Evolutionary conservation across 345 rosid species (phyloP).

Genomic region (Boechera stricta): DNA sequence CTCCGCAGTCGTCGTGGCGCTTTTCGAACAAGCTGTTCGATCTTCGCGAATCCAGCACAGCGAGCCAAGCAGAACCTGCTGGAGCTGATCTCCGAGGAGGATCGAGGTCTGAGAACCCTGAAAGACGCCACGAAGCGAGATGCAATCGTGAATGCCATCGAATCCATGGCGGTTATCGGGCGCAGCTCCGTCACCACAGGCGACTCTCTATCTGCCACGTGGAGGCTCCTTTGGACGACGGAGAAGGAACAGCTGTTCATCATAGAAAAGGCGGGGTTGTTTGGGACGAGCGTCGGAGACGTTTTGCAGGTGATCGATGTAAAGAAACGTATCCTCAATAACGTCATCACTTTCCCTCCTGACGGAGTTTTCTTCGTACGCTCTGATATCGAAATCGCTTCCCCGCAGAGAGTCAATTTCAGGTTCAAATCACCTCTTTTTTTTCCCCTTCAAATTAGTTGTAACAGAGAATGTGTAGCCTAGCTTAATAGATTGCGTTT

Average conservation of each 20-base stretch:
- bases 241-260: slow-evolving; percentile 96
- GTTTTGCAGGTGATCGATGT: slow-evolving; percentile 93
- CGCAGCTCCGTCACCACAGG: slow-evolving; percentile 63
- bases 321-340: slow-evolving; percentile 58
- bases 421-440: slow-evolving; percentile 46
- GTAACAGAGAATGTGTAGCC: not conserved
- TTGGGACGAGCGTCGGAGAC: slow-evolving; percentile 79
- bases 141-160: slow-evolving; percentile 70
- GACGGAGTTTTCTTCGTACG: slow-evolving; percentile 91
- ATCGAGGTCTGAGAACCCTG: slow-evolving; percentile 85
- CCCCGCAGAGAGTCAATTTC: slow-evolving; percentile 82
- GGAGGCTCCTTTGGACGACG: slow-evolving; percentile 92
- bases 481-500: not conserved
- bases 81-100: slow-evolving; percentile 73
- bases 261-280: slow-evolving; percentile 75
- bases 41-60: slow-evolving; percentile 46
- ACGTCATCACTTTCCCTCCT: slow-evolving; percentile 92
- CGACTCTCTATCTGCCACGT: slow-evolving; percentile 70
- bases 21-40: slow-evolving; percentile 48
- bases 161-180: slow-evolving; percentile 65
- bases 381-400: slow-evolving; percentile 68
- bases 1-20: slow-evolving; percentile 16
- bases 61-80: slow-evolving; percentile 68
- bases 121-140: slow-evolving; percentile 59
- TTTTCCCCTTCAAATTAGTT: not conserved